phyloP scores from a whole-genome alignment of 805 yeast genomes.

The Yamadazyma philogaea region DNA sequence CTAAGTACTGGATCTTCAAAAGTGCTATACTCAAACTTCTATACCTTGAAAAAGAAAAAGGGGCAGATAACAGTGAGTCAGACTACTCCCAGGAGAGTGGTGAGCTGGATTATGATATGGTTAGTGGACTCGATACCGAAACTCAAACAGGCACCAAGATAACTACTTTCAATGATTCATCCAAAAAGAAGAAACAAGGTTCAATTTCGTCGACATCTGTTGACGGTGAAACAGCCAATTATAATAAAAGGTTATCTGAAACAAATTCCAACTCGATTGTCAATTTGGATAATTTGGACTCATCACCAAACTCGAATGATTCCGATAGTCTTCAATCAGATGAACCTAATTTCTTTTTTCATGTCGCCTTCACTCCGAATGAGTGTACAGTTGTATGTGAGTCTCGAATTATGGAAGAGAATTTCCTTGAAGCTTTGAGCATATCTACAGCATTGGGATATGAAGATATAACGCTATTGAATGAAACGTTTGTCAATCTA shows the following conservation, averaged over 20 bases:
- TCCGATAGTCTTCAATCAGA: conserved; percentile 1
- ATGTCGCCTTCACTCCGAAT: conserved; percentile 58
- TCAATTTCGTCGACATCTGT: conserved; percentile 11
- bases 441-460: conserved; percentile 31
- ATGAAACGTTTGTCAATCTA: conserved; percentile 47
- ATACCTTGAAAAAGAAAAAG: conserved; percentile 25
- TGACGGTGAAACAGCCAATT: conserved; percentile 24
- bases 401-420: conserved; percentile 29
- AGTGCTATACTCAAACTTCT: conserved; percentile 50
- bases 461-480: conserved; percentile 36
- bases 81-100: neutral
- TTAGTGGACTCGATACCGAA: neutral
- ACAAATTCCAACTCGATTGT: conserved; percentile 3
- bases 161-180: neutral
- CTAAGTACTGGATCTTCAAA: conserved; percentile 51
- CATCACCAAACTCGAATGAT: conserved; percentile 2
- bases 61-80: conserved; percentile 9
- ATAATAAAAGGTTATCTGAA: conserved; percentile 21
- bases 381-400: conserved; percentile 62
- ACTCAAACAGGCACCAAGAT: neutral
- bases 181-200: conserved; percentile 7
- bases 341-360: conserved; percentile 44
- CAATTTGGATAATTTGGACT: neutral
- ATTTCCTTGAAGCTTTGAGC: conserved; percentile 40
- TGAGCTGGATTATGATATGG: neutral